A percentile compares a stretch with the other conserved stretches of the same genome.
Conservation (phyloP, 495 filamentous ascomycete genomes). For the Hyaloscypha finlandica region DNA sequence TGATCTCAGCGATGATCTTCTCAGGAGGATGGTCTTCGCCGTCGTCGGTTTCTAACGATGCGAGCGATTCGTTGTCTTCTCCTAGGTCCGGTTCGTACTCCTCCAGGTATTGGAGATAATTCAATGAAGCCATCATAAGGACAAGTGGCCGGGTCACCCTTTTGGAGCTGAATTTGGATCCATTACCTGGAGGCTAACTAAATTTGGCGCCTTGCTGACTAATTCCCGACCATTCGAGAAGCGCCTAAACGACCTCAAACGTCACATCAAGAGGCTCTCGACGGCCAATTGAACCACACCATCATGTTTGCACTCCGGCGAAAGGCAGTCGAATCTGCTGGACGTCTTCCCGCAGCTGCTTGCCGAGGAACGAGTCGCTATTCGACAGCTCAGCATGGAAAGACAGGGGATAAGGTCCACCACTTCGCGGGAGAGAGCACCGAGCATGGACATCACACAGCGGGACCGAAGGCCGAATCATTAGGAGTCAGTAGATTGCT, state of each 20-base stretch:
- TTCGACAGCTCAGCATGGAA: conserved; percentile 18
- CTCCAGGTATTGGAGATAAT: neutral
- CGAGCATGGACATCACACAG: conserved; percentile 38
- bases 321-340: conserved; percentile 31
- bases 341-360: conserved; percentile 19
- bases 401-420: conserved; percentile 14
- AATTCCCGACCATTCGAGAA: conserved; percentile 3
- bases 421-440: conserved; percentile 6
- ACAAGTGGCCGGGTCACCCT: conserved; percentile 8
- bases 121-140: conserved; percentile 15
- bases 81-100: conserved; percentile 6
- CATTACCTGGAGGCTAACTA: neutral
- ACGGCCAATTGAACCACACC: conserved; percentile 35
- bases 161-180: conserved; percentile 5
- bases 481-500: conserved; percentile 60
- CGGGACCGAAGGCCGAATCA: conserved; percentile 60
- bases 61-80: conserved; percentile 31
- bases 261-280: neutral
- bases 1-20: conserved; percentile 29
- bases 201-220: conserved; percentile 18
- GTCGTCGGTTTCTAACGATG: conserved; percentile 31
- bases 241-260: conserved; percentile 16
- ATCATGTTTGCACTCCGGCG: conserved; percentile 33
- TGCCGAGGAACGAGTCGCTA: conserved; percentile 10
- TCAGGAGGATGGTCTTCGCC: conserved; percentile 29